Evolutionary conservation across 1,284 basidiomycete species (phyloP).

Genomic region (Cutaneotrichosporon cyanovorans): DNA sequence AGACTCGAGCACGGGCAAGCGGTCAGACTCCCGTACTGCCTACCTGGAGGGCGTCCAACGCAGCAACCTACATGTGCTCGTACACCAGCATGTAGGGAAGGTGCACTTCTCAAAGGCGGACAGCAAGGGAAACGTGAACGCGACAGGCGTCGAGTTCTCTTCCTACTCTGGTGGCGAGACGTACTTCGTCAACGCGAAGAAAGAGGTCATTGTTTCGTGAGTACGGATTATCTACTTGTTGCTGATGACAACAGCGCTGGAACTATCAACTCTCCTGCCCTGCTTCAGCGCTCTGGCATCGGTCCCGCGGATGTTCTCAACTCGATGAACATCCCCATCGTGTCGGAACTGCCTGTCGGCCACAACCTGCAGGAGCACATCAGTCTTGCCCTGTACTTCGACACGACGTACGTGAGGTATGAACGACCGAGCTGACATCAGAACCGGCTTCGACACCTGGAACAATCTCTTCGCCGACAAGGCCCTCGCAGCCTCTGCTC

Average conservation of each 20-base stretch:
- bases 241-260: slow-evolving; percentile 18
- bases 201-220: slow-evolving; percentile 16
- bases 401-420: slow-evolving; percentile 12
- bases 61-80: slow-evolving; percentile 57
- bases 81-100: slow-evolving; percentile 55
- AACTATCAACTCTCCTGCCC: slow-evolving; percentile 9
- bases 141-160: slow-evolving; percentile 56
- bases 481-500: slow-evolving; percentile 20
- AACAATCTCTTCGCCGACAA: slow-evolving; percentile 25
- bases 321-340: slow-evolving; percentile 12
- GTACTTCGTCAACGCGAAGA: slow-evolving; percentile 7
- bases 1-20: slow-evolving; percentile 57
- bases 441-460: slow-evolving; percentile 30
- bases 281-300: slow-evolving; percentile 18
- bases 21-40: slow-evolving; percentile 57
- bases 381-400: slow-evolving; percentile 30
- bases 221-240: background rate
- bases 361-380: slow-evolving; percentile 30
- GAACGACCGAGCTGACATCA: slow-evolving; percentile 13
- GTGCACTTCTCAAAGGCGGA: slow-evolving; percentile 54
- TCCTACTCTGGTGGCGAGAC: slow-evolving; percentile 30
- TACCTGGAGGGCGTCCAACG: slow-evolving; percentile 61
- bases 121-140: slow-evolving; percentile 48
- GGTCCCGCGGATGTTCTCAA: slow-evolving; percentile 9
- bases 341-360: slow-evolving; percentile 21